These are phyloP conservation scores for Flaveria brownii DNA, from an alignment of 129 eudicot species.

Conservation along the genomic window DNA sequence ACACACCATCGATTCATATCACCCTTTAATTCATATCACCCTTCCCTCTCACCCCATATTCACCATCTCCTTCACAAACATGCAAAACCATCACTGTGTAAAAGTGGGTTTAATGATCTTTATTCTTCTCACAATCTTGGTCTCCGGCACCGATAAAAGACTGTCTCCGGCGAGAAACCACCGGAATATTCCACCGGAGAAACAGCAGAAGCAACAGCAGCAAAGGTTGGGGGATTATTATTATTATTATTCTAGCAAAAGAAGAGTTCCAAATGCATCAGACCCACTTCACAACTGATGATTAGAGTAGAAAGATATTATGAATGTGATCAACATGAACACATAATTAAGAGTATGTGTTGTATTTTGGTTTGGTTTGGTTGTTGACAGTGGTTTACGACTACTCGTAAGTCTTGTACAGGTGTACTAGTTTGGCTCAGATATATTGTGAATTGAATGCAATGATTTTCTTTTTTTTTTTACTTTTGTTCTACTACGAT, in stretches of 20 bases:
- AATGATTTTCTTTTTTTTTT: neutral
- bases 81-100: slow-evolving; percentile 30
- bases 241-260: slow-evolving; percentile 30
- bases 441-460: slow-evolving; percentile 21
- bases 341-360: neutral
- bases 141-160: slow-evolving; percentile 29
- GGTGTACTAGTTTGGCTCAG: neutral
- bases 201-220: slow-evolving; percentile 22
- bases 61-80: slow-evolving; percentile 18
- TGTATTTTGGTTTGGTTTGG: neutral
- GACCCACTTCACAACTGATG: slow-evolving; percentile 51
- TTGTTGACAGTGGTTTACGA: neutral
- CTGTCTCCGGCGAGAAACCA: neutral
- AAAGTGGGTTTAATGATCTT: slow-evolving; percentile 13
- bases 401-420: slow-evolving; percentile 25
- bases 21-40: slow-evolving; percentile 23
- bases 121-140: slow-evolving; percentile 30
- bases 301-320: neutral
- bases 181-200: slow-evolving; percentile 23
- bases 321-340: slow-evolving; percentile 7
- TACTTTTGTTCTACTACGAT: neutral
- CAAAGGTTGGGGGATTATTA: slow-evolving; percentile 17
- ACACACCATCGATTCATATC: slow-evolving; percentile 19
- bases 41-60: neutral
- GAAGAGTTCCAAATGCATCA: slow-evolving; percentile 52